These are phyloP conservation scores for Candida insectorum DNA, from an alignment of 805 yeast species.

Conservation along the genomic window DNA sequence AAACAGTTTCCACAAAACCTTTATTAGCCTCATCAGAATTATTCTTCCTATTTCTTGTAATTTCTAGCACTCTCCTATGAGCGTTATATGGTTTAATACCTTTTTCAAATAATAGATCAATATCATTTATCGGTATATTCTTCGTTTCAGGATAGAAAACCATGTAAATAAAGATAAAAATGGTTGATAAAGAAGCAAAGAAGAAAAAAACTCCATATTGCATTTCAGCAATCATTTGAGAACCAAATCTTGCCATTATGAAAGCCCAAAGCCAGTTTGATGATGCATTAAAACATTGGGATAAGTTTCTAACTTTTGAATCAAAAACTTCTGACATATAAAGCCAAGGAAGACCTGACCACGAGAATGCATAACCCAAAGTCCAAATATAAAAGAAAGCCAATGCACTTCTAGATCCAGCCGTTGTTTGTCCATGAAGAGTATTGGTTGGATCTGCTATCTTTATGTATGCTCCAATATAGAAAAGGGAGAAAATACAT, in stretches of 20 bases:
- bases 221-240: slow-evolving; percentile 41
- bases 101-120: slow-evolving; percentile 27
- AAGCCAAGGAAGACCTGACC: slow-evolving; percentile 49
- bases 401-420: slow-evolving; percentile 41
- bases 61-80: slow-evolving; percentile 21
- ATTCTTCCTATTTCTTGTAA: too few relatives aligned
- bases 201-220: slow-evolving; percentile 45
- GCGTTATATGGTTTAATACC: slow-evolving; percentile 32
- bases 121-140: slow-evolving; percentile 31
- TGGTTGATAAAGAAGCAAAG: slow-evolving; percentile 21
- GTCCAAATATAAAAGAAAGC: slow-evolving; percentile 49
- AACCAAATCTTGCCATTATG: slow-evolving; percentile 45
- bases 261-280: slow-evolving; percentile 52
- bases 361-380: slow-evolving; percentile 37
- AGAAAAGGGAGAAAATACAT: slow-evolving; percentile 45
- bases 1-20: too few relatives aligned
- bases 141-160: slow-evolving; percentile 38
- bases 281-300: slow-evolving; percentile 42
- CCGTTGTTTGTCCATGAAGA: slow-evolving; percentile 16
- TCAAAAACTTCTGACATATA: slow-evolving; percentile 46
- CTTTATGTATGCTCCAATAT: slow-evolving; percentile 47
- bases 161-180: slow-evolving; percentile 16
- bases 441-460: slow-evolving; percentile 27
- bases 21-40: too few relatives aligned
- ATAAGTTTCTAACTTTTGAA: slow-evolving; percentile 40